phyloP scores from a whole-genome alignment of 2,329 filamentous ascomycete genomes.

The Ascochyta rabiei region DNA sequence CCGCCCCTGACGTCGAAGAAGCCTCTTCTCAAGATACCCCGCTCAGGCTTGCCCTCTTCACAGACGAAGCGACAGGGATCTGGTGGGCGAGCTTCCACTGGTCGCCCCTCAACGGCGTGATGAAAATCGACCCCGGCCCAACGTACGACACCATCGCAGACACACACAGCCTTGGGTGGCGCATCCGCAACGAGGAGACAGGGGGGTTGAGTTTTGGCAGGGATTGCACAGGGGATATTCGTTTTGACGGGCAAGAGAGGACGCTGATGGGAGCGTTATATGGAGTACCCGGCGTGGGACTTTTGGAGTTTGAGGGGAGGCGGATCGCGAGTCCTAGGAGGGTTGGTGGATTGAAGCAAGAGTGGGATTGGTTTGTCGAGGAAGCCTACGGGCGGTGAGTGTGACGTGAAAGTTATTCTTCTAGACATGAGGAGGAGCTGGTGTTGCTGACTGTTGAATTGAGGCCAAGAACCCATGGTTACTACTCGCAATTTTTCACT shows the following conservation, averaged over 20 bases:
- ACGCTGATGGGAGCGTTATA: slow-evolving; percentile 11
- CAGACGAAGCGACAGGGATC: slow-evolving; percentile 30
- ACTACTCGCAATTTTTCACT: no score
- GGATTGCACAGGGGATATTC: slow-evolving; percentile 42
- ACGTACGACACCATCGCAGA: slow-evolving; percentile 6
- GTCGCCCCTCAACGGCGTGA: slow-evolving; percentile 50
- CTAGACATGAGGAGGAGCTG: background rate
- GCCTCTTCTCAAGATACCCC: slow-evolving; percentile 29
- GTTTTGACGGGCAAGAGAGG: slow-evolving; percentile 22
- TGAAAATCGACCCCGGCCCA: slow-evolving; percentile 45
- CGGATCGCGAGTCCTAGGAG: slow-evolving; percentile 29
- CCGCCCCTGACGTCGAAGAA: slow-evolving; percentile 25
- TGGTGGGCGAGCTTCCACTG: slow-evolving; percentile 58
- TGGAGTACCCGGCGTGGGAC: slow-evolving; percentile 32
- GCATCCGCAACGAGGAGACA: slow-evolving; percentile 35
- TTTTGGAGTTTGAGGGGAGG: slow-evolving; percentile 34
- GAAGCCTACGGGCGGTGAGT: slow-evolving; percentile 34
- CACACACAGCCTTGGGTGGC: slow-evolving; percentile 35
- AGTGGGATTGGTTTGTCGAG: slow-evolving; percentile 32
- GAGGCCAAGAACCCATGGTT: no score
- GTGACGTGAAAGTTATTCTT: background rate
- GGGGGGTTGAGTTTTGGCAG: slow-evolving; percentile 38
- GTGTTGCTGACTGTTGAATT: no score
- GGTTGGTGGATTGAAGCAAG: slow-evolving; percentile 28
- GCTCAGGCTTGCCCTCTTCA: slow-evolving; percentile 46